Evolutionary conservation across 805 yeast genomes (phyloP), one percentile per base, ranked within the genome.

Genomic region (Candida silvicultrix): DNA sequence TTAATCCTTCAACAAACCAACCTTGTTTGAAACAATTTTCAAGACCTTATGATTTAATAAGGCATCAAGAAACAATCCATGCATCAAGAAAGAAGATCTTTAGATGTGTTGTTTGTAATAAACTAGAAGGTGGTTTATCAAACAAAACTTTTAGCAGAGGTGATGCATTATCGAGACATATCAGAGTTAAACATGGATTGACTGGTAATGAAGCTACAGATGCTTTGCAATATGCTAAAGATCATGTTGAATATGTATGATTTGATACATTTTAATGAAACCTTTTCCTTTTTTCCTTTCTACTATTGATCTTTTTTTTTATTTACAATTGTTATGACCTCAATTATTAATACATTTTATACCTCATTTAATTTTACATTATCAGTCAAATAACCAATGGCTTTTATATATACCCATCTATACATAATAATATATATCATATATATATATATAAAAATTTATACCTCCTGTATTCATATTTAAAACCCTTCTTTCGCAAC

Each of bases 21-120:
- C 77, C 79, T 21, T 88, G 96, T 65, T 68, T 75, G 54, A 86
- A 86, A 66, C 81, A 81, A 58, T 92, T 92, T 60, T 89, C 97
- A 16, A 78, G 99, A 59, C 95, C 97, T 18, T 92, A 92, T 62
- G 99, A 92, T 69, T 73, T 92, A 59, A 85, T 90, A 22, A 79
- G 99, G 57, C 99, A 92, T 65, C 97, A 92, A 65, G 96, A 92
- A 59, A 94, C 98, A 0, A 90, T 92, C 45, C 99, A 92, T 64
- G 94, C 97, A 1, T 75, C 85, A 41, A 85, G 83, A 62, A 85
- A 92, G 66, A 85, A 85, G 57, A 80, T 85, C 42, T 94, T 83
- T 71, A 81, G 85, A 61, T 92, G 99, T 65, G 81, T 81, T 55
- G 81, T 85, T 40, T 92, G 99, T 68, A 94, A 67, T 20, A 56